phyloP scores from a whole-genome alignment of 495 filamentous ascomycete genomes.

The Cladorrhinum samala region DNA sequence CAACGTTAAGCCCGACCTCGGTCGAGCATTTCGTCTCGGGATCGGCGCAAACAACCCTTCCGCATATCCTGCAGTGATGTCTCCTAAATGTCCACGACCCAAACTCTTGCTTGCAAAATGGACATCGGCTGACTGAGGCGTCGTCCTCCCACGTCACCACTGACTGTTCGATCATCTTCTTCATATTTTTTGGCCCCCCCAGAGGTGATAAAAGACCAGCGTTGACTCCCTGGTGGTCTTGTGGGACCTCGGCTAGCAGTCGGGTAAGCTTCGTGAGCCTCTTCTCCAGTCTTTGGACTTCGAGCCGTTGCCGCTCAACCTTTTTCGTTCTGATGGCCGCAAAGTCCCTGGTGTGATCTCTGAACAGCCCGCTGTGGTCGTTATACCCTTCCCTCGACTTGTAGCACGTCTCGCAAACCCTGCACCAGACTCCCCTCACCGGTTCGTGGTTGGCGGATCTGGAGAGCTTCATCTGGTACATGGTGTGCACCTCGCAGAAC shows the following conservation, averaged over 20 bases:
- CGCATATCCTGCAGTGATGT: slow-evolving; percentile 93
- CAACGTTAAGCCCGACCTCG: slow-evolving; percentile 74
- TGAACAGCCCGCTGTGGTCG: slow-evolving; percentile 65
- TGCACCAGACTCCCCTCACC: slow-evolving; percentile 83
- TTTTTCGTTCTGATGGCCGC: slow-evolving; percentile 59
- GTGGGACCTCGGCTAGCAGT: slow-evolving; percentile 64
- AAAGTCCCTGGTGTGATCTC: slow-evolving; percentile 68
- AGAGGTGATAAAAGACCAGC: slow-evolving; percentile 28
- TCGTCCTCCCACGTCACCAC: slow-evolving; percentile 96
- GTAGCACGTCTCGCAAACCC: slow-evolving; percentile 96
- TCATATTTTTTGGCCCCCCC: slow-evolving; percentile 50
- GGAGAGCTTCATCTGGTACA: slow-evolving; percentile 99
- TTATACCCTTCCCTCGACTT: slow-evolving; percentile 95
- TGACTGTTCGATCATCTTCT: slow-evolving; percentile 79
- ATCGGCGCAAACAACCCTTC: slow-evolving; percentile 87
- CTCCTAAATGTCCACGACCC: slow-evolving; percentile 79
- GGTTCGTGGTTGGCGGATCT: slow-evolving; percentile 87
- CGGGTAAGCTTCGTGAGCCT: slow-evolving; percentile 85
- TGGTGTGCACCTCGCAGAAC: slow-evolving; percentile 97
- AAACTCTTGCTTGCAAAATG: slow-evolving; percentile 94
- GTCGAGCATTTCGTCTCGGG: slow-evolving; percentile 73
- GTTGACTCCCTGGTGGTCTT: slow-evolving; percentile 41
- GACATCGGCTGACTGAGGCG: slow-evolving; percentile 68
- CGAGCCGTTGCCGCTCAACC: slow-evolving; percentile 77
- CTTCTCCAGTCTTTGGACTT: slow-evolving; percentile 86